A percentile compares a stretch with the other conserved stretches of the same genome.
phyloP scores from a whole-genome alignment of 148 eudicot species.

The Silene latifolia region DNA sequence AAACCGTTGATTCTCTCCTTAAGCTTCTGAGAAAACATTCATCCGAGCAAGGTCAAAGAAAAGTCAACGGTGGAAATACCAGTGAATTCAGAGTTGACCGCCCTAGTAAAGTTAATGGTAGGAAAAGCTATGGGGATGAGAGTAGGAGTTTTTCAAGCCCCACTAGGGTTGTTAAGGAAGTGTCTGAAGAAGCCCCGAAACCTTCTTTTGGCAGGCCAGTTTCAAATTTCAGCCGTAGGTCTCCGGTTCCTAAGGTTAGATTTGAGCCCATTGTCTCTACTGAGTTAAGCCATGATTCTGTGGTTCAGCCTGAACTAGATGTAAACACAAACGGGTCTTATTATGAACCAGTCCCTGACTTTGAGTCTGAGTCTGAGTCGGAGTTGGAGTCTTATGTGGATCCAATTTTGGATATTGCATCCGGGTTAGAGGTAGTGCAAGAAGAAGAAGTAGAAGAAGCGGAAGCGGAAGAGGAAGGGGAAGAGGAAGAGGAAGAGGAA shows the following conservation, averaged over 20 bases:
- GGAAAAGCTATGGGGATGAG: slow-evolving; percentile 37
- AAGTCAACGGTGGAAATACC: slow-evolving; percentile 34
- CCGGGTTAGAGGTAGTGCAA: slow-evolving; percentile 23
- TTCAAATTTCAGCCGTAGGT: slow-evolving; percentile 67
- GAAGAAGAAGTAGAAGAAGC: slow-evolving; percentile 22
- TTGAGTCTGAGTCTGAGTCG: slow-evolving; percentile 26
- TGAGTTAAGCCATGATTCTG: slow-evolving; percentile 27
- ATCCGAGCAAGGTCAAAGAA: slow-evolving; percentile 59
- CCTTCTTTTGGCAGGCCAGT: slow-evolving; percentile 53
- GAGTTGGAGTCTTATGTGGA: slow-evolving; percentile 31
- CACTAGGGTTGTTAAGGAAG: slow-evolving; percentile 30
- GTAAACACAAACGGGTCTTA: slow-evolving; percentile 27
- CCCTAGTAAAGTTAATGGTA: slow-evolving; percentile 27
- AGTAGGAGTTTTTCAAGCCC: slow-evolving; percentile 29
- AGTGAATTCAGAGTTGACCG: slow-evolving; percentile 44
- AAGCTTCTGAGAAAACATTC: slow-evolving; percentile 77
- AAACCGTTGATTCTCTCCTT: slow-evolving; percentile 73
- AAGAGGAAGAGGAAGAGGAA: slow-evolving; percentile 19
- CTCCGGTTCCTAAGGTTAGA: slow-evolving; percentile 61
- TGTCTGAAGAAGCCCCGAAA: slow-evolving; percentile 36
- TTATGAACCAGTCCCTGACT: slow-evolving; percentile 24
- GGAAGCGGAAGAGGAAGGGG: slow-evolving; percentile 21
- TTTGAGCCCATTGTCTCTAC: slow-evolving; percentile 35
- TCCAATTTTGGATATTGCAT: slow-evolving; percentile 17
- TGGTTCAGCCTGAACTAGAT: slow-evolving; percentile 24